Conservation (phyloP, 306 rosid genomes). For the Citrullus mucosospermus region DNA sequence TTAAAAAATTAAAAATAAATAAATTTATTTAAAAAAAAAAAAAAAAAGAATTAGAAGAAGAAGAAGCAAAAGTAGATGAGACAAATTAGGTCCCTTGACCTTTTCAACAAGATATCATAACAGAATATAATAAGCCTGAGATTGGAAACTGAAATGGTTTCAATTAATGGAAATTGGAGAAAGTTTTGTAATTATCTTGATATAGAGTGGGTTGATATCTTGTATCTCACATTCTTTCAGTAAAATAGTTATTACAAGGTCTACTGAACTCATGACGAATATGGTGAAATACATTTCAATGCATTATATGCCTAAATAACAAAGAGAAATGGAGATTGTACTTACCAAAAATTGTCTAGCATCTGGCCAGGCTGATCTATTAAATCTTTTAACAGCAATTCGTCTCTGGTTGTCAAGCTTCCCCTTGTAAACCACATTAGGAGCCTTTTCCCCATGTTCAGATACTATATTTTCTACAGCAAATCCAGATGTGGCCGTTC, state of each 20-base stretch:
- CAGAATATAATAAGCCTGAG: not conserved
- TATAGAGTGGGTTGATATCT: not conserved
- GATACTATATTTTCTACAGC: constrained; percentile 86
- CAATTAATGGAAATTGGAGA: not conserved
- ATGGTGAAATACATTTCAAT: not conserved
- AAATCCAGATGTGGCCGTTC: constrained; percentile 82
- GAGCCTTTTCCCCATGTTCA: constrained; percentile 98
- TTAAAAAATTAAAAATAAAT: too few relatives aligned
- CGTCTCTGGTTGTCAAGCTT: constrained; percentile 72
- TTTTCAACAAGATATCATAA: not conserved
- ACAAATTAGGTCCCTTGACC: not conserved
- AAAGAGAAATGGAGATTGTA: not conserved
- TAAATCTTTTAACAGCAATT: constrained; percentile 86
- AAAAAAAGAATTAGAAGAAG: too few relatives aligned
- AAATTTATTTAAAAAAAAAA: not conserved
- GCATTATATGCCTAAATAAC: not conserved
- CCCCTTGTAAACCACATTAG: constrained; percentile 91
- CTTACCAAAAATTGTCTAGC: constrained; percentile 76
- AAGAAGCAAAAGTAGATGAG: not conserved
- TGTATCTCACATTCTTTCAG: not conserved
- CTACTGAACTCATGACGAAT: not conserved
- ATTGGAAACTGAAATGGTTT: not conserved
- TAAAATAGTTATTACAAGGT: not conserved
- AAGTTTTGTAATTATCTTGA: not conserved
- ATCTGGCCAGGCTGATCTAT: constrained; percentile 96